A percentile compares a stretch with the other conserved stretches of the same genome.
phyloP scores from a whole-genome alignment of 2,329 filamentous ascomycete species.

The Aspergillus sp. region DNA sequence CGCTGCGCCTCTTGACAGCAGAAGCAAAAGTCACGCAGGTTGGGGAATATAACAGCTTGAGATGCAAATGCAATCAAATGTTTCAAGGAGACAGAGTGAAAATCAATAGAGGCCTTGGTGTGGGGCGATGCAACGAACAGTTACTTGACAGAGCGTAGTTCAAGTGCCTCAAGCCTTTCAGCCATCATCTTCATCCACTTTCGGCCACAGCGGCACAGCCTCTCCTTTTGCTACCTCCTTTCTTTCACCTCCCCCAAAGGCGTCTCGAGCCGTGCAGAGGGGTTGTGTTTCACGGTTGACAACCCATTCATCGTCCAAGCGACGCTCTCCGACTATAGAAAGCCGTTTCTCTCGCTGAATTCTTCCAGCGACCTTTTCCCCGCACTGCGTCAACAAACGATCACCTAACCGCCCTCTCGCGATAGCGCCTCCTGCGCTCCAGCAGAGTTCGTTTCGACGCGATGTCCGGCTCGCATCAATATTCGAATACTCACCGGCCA shows the following conservation, averaged over 20 bases:
- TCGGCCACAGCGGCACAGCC: not conserved
- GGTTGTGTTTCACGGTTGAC: not conserved
- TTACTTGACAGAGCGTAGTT: constrained; percentile 2
- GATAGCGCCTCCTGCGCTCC: not conserved
- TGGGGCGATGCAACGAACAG: constrained; percentile 2
- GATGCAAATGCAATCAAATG: not conserved
- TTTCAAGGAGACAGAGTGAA: not conserved
- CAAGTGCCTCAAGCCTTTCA: not conserved
- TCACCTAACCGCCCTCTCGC: not conserved
- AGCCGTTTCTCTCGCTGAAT: not conserved
- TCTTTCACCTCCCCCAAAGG: not conserved
- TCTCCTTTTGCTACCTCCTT: not conserved
- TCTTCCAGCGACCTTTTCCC: not conserved
- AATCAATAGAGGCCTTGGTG: not conserved
- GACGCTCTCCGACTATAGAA: not conserved
- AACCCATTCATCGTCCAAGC: not conserved
- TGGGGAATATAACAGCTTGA: not conserved
- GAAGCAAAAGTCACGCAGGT: not conserved
- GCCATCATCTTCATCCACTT: constrained; percentile 1
- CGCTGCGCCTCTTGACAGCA: not conserved
- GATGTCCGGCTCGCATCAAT: constrained; percentile 38
- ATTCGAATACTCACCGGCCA: constrained; percentile 26
- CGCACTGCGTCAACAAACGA: constrained; percentile 5
- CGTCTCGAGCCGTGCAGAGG: not conserved
- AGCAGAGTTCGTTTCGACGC: constrained; percentile 4